phyloP scores from a whole-genome alignment of 2,329 filamentous ascomycete species.

The Thelonectria rubi region DNA sequence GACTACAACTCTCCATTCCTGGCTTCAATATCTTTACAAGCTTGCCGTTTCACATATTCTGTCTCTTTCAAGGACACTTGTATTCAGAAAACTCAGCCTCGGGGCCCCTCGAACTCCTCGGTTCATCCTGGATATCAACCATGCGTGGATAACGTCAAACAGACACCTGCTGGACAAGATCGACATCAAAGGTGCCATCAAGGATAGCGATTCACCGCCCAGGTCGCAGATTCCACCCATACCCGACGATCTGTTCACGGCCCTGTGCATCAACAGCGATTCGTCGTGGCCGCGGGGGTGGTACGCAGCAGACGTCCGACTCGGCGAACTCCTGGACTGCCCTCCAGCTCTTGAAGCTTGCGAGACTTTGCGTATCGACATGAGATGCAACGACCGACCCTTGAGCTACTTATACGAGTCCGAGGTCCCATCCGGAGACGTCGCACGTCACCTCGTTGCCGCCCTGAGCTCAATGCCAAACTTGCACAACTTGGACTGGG shows the following conservation, averaged over 20 bases:
- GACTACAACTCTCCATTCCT: not conserved
- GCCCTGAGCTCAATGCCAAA: not conserved
- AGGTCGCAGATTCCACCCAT: not conserved
- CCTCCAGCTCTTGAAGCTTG: not conserved
- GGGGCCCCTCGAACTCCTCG: not conserved
- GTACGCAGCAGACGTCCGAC: not conserved
- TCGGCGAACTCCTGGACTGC: not conserved
- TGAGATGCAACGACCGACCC: not conserved
- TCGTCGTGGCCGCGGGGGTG: not conserved
- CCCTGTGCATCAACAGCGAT: not conserved
- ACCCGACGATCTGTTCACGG: not conserved
- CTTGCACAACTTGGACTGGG: not conserved
- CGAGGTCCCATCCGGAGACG: not conserved
- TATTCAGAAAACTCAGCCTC: not conserved
- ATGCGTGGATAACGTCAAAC: not conserved
- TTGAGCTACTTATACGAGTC: not conserved
- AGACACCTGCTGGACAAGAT: not conserved
- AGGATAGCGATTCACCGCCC: not conserved
- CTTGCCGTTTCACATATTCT: not conserved
- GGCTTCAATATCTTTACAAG: not conserved
- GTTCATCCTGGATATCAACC: not conserved
- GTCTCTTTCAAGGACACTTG: not conserved
- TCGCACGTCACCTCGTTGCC: not conserved
- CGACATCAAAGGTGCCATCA: not conserved
- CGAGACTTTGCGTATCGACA: not conserved